These are phyloP conservation scores for Fusarium siculi DNA, from an alignment of 2,329 filamentous ascomycete species.

Conservation along the genomic window DNA sequence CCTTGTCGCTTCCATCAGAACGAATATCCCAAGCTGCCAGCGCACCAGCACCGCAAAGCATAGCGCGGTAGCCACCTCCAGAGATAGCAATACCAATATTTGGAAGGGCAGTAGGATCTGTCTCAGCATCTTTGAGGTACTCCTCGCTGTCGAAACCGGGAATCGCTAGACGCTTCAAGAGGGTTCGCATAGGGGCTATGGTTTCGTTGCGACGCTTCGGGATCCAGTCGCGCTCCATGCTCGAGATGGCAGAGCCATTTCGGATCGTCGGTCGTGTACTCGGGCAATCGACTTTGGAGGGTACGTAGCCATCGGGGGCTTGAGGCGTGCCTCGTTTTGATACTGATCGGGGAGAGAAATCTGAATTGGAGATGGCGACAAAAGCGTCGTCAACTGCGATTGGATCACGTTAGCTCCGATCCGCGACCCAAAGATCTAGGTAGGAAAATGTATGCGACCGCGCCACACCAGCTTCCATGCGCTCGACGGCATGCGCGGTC, in stretches of 20 bases:
- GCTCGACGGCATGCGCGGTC: not conserved
- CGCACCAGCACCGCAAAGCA: constrained; percentile 84
- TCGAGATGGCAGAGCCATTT: constrained; percentile 68
- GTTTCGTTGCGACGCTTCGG: constrained; percentile 76
- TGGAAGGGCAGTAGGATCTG: constrained; percentile 52
- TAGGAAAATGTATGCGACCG: not conserved
- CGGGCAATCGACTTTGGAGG: constrained; percentile 75
- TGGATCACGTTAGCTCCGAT: constrained; percentile 22
- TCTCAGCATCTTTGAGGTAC: constrained; percentile 67
- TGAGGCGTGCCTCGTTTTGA: constrained; percentile 45
- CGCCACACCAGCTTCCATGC: constrained; percentile 1
- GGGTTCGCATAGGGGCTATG: constrained; percentile 76
- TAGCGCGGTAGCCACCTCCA: constrained; percentile 87
- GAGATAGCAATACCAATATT: constrained; percentile 81
- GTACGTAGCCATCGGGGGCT: constrained; percentile 71
- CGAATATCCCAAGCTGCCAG: constrained; percentile 82
- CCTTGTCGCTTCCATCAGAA: constrained; percentile 58
- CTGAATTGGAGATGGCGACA: constrained; percentile 30
- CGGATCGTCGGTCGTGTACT: constrained; percentile 75
- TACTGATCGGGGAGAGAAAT: constrained; percentile 27
- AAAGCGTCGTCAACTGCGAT: constrained; percentile 31
- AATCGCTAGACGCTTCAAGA: constrained; percentile 79
- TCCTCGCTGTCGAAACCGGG: constrained; percentile 77
- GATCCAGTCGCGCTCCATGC: constrained; percentile 80
- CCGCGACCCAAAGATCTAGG: not conserved